Conservation (phyloP, 371 early-diverging fungal genomes). For the Mortierella sp. region DNA sequence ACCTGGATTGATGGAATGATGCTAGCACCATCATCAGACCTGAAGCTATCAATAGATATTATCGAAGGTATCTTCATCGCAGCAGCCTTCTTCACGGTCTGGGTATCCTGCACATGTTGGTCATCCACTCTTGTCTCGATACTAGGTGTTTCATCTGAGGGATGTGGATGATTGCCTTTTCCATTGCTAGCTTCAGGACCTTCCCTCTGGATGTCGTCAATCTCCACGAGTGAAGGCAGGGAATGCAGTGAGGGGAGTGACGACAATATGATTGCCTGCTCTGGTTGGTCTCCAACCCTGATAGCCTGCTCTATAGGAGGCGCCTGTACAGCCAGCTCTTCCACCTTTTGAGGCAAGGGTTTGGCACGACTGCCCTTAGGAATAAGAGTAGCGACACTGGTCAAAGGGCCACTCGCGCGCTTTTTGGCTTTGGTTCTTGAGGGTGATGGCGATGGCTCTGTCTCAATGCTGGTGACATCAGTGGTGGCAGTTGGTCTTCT, state of each 20-base stretch:
- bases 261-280: conserved; percentile 13
- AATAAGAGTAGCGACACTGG: conserved; percentile 26
- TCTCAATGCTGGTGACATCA: neutral
- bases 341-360: conserved; percentile 16
- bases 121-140: too few species aligned
- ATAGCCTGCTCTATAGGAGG: neutral
- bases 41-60: conserved; percentile 19
- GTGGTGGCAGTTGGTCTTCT: conserved; percentile 1
- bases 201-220: neutral
- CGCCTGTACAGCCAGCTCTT: neutral
- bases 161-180: too few species aligned
- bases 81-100: neutral
- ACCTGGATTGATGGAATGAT: conserved; percentile 18
- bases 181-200: too few species aligned
- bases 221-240: too few species aligned
- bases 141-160: too few species aligned
- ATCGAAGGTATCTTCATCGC: conserved; percentile 11
- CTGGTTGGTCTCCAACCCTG: conserved; percentile 3
- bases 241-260: conserved; percentile 12
- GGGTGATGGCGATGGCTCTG: neutral
- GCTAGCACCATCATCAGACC: conserved; percentile 14
- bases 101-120: neutral
- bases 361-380: conserved; percentile 31
- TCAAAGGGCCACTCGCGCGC: neutral
- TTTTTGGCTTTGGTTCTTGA: conserved; percentile 15